These are phyloP conservation scores for Haplosporangium sp. DNA, from an alignment of 371 early-diverging fungal genomes.

Conservation along the genomic window DNA sequence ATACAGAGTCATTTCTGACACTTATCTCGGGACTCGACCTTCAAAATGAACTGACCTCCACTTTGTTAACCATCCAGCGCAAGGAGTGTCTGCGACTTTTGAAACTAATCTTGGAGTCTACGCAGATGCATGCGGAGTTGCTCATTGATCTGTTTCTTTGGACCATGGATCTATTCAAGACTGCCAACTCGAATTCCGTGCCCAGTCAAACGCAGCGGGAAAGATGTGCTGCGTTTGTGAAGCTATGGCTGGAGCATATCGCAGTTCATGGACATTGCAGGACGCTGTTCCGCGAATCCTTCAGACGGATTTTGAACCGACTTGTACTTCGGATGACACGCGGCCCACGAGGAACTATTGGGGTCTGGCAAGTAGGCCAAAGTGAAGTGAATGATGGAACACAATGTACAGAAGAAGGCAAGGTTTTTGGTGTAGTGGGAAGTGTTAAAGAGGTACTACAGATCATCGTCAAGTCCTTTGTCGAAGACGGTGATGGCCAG, in stretches of 20 bases:
- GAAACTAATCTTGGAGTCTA: constrained; percentile 11
- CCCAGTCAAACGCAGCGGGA: not conserved
- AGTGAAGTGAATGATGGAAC: not conserved
- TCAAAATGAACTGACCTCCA: constrained; percentile 10
- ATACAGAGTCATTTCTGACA: constrained; percentile 17
- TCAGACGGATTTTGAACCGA: constrained; percentile 10
- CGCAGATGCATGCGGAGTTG: constrained; percentile 2
- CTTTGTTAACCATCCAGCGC: constrained; percentile 8
- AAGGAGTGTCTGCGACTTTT: constrained; percentile 16
- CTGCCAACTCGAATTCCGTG: not conserved
- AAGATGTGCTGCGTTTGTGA: not conserved
- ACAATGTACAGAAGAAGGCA: not conserved
- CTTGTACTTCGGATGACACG: constrained; percentile 11
- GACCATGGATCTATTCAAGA: constrained; percentile 11
- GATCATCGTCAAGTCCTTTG: not conserved
- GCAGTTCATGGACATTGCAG: constrained; percentile 7
- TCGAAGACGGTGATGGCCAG: not conserved
- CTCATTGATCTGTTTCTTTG: constrained; percentile 19
- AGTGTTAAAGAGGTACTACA: constrained; percentile 8
- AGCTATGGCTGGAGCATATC: constrained; percentile 9
- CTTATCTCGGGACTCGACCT: constrained; percentile 20
- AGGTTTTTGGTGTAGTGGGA: not conserved
- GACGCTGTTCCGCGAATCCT: constrained; percentile 12
- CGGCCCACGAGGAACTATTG: not conserved
- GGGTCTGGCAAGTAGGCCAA: constrained; percentile 1